Conservation (phyloP, 352 stramenopile species). For the Globisporangium alternatum region DNA sequence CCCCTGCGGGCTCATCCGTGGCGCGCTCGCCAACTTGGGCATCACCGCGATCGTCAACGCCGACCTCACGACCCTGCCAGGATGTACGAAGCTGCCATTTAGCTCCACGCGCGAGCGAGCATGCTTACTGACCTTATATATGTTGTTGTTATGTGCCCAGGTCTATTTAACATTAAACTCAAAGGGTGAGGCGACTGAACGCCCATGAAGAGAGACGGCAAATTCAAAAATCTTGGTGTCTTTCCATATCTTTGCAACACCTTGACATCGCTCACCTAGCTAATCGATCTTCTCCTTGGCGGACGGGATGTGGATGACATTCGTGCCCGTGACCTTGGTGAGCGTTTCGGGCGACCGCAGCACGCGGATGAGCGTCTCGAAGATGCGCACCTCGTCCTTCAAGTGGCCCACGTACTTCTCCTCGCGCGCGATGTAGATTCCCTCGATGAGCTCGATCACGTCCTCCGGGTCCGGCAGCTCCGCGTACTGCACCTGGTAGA, state of each 20-base stretch:
- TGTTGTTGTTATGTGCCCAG: slow-evolving; percentile 24
- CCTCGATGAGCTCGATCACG: slow-evolving; percentile 83
- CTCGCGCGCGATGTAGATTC: slow-evolving; percentile 83
- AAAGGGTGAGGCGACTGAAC: slow-evolving; percentile 39
- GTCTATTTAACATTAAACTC: slow-evolving; percentile 92
- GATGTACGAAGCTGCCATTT: slow-evolving; percentile 62
- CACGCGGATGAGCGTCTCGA: slow-evolving; percentile 84
- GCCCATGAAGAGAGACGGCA: not conserved
- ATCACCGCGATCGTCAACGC: slow-evolving; percentile 94
- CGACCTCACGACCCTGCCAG: slow-evolving; percentile 90
- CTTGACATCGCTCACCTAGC: not conserved
- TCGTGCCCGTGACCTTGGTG: slow-evolving; percentile 79
- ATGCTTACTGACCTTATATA: not conserved
- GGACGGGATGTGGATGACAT: slow-evolving; percentile 84
- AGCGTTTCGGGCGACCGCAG: slow-evolving; percentile 82
- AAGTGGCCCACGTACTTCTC: slow-evolving; percentile 85
- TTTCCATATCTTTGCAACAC: not conserved
- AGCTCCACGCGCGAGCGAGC: not conserved
- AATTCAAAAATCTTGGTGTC: not conserved
- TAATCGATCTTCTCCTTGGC: slow-evolving; percentile 85
- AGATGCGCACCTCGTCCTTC: slow-evolving; percentile 86
- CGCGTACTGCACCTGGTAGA: slow-evolving; percentile 79
- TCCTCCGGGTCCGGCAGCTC: slow-evolving; percentile 82
- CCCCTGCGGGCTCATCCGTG: slow-evolving; percentile 94
- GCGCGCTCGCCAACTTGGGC: slow-evolving; percentile 93